Evolutionary conservation across 352 stramenopile genomes (phyloP), one percentile per base, ranked within the genome.

Genomic region (Phytophthora sp.): DNA sequence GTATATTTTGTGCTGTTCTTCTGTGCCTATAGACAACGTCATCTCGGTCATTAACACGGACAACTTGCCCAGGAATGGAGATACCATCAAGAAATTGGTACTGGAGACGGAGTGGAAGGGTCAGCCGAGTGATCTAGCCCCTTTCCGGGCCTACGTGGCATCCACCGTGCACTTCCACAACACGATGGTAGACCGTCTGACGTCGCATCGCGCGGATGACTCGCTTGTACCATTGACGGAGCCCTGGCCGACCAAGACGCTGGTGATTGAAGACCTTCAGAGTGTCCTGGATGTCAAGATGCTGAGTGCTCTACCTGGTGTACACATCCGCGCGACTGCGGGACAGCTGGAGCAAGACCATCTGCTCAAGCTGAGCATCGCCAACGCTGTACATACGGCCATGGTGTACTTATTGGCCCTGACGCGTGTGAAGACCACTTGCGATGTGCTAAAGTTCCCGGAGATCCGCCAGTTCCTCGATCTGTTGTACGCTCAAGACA

Each of bases 371-470:
- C 76, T 98, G 8, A 73, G 81, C 20, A 72, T 98, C 15, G 93
- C 88, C 41, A 98, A 98, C 71, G 93, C 85, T 0, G 96, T 93
- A 23, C 84, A 98, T 75, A 97, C 93, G 7, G 91, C 95, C 0
- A 85, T 97, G 56, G 93, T 97, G 20, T 93, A 98, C 61, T 31
- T 84, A 42, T 39, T 94, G 39, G 82, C 82, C 6, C 63, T 96
- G 7, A 65, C 68, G 12, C 77, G 82, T 33, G 26, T 77, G n/a
- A 71, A 68, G 21, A 78, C 69, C 23, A 84, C 79, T n/a, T 59
- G 57, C 8, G 56, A 74, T 5, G 52, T 71, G 16, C 21, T 71
- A 20, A 55, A 80, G 41, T 55, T 73, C 16, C 73, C 77, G 5
- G 21, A 64, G 12, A 54, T 91, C 15, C 58, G 90, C 18, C 50